Conservation (phyloP, 2,329 filamentous ascomycete species). For the Sporothrix variecibatus region DNA sequence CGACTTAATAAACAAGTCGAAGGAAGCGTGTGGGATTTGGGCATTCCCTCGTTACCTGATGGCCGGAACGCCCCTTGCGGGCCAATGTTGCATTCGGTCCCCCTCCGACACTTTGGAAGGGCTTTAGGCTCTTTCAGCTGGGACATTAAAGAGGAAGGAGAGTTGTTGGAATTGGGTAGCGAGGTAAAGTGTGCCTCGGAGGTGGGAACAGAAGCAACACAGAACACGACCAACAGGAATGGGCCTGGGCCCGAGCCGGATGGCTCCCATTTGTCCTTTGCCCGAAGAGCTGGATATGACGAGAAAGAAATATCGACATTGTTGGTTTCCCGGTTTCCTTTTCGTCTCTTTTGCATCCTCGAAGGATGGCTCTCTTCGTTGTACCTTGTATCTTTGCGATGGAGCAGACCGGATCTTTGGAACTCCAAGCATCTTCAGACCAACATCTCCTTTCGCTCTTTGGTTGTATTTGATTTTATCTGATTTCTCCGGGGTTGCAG, state of each 20-base stretch:
- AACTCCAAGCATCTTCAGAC: not conserved
- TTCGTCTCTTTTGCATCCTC: not conserved
- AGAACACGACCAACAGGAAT: not conserved
- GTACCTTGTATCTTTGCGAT: not conserved
- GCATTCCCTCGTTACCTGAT: not conserved
- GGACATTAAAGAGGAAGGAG: not conserved
- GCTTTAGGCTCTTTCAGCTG: conserved; percentile 5
- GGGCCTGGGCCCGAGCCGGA: not conserved
- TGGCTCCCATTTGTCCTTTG: not conserved
- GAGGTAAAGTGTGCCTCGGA: not conserved
- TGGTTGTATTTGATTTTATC: not conserved
- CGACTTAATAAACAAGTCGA: not conserved
- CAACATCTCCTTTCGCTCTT: not conserved
- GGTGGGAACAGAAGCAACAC: not conserved
- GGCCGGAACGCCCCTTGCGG: conserved; percentile 17
- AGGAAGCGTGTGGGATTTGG: not conserved
- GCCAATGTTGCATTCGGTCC: conserved; percentile 18
- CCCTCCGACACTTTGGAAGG: not conserved
- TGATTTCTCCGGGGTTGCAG: not conserved
- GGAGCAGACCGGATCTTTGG: not conserved
- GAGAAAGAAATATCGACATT: not conserved
- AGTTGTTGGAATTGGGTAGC: conserved; percentile 4
- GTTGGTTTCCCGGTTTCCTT: not conserved
- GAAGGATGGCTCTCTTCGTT: not conserved
- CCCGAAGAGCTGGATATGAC: not conserved